Base-by-base conservation (phyloP, 176 grass and related monocot species). In the Pharus latifolius region DNA sequence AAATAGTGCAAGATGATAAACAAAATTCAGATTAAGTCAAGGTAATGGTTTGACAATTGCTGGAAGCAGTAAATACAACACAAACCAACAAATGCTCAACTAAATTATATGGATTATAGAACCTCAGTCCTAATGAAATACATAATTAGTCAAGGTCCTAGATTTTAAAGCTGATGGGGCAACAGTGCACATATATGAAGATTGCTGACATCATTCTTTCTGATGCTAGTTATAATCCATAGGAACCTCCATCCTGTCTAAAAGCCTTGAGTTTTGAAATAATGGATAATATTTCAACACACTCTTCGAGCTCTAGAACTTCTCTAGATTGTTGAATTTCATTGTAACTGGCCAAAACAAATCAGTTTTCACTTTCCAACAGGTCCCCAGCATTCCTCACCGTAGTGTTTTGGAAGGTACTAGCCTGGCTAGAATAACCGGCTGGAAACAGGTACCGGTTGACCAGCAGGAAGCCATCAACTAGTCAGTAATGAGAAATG, bases 51-150 rank as follows among this genome's bases (percentile, higher is more conserved):
- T 46, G 2, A 15, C 8, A 26, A 18, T 10, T 18, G 37, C 8
- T 29, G 20, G 22, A 71, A 29, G 33, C 14, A 23, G 10, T 40
- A 71, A 58, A 9, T 0, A 72, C 31, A 50, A 29, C 25, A n/a
- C 4, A 16, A 37, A 17, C n/a, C n/a, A n/a, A n/a, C n/a, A 66
- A 25, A 78, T 58, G 22, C 3, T 32, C 17, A 67, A n/a, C n/a
- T n/a, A n/a, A 82, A 54, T 41, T 26, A 51, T 27, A n/a, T 76
- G 46, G 53, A 69, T n/a, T n/a, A 46, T 19, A 34, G 8, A 62
- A 26, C 15, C 49, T 22, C 46, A 52, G 33, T 2, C 15, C n/a
- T n/a, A n/a, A 46, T 18, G 18, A 66, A n/a, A 41, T 40, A 17
- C 3, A 50, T 2, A 28, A 50, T 12, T n/a, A 24, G n/a, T n/a